Base-by-base conservation (phyloP, 495 filamentous ascomycete genomes). In the Lepidopterella palustris region DNA sequence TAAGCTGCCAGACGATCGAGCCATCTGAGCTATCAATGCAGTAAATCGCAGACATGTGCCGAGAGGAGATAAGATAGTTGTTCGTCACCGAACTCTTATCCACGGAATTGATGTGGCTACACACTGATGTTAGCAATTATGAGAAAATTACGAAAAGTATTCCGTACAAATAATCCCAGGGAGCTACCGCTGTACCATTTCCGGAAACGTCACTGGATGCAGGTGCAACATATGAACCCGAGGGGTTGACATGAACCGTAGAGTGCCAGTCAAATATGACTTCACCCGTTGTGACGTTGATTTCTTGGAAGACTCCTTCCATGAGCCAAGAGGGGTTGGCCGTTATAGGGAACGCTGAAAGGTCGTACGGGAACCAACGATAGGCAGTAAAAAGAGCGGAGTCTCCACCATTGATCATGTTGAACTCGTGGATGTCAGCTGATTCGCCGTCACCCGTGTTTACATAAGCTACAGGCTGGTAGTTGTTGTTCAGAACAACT, bases 261-360 rank as follows among this genome's bases (percentile, higher is more conserved):
- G 70, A 68, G 6, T 70, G 65, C 76, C 76, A 79, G 39, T 76
- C 65, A 53, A 78, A 79, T 10, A 78, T 42, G 3, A 78, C 63
- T 31, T 72, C 67, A 2, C 76, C 76, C 0, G 70, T 76, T 47
- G 61, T 62, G 21, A 77, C 68, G 27, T 79, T 64, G 20, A 78
- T 65, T 60, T 78, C 76, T 53, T 79, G 75, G 32, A 79, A 72
- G 9, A 75, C 57, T 11, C 73, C 73, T 29, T 77, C 71, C 21
- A 72, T 69, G 8, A 79, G 64, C 74, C 74, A 78, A 20, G 74
- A 73, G 20, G 48, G 51, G n/a, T 56, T 50, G 21, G 27, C 58
- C 5, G 57, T 57, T 18, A 70, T 59, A 26, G 61, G 60, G 24
- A 58, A 58, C 23, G 50, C 53, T 10, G 29, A 21, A 51, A 70